Evolutionary conservation across 176 grass and related monocot species (phyloP).

Genomic region (Luzula sylvatica): DNA sequence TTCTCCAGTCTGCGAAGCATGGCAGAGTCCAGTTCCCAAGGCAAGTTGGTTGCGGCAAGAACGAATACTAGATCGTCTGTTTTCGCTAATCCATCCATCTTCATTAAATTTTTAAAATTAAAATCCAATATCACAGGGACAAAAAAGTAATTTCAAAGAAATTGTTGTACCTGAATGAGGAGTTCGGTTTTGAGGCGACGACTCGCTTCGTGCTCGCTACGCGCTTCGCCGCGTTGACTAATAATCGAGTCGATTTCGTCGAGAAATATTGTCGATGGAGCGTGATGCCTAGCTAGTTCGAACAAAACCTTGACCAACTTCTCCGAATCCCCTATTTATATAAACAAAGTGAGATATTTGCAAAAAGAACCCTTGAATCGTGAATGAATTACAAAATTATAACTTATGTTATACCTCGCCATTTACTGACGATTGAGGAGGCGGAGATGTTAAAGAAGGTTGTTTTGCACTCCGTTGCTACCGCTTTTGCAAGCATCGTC

Average conservation of each 20-base stretch:
- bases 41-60: constrained; percentile 89
- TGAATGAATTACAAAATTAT: no score
- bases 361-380: background rate
- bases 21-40: constrained; percentile 89
- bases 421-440: constrained; percentile 97
- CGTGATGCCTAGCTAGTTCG: constrained; percentile 92
- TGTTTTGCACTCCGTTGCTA: constrained; percentile 93
- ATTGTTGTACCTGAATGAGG: constrained; percentile 53
- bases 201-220: constrained; percentile 96
- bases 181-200: constrained; percentile 86
- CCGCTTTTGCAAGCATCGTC: constrained; percentile 96
- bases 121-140: no score
- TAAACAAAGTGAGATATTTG: background rate
- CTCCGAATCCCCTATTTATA: constrained; percentile 90
- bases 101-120: constrained; percentile 28
- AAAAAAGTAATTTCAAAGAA: no score
- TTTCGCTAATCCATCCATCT: constrained; percentile 98
- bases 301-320: constrained; percentile 95
- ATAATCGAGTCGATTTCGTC: constrained; percentile 98
- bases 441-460: constrained; percentile 99
- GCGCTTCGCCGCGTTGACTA: constrained; percentile 89
- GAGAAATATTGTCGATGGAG: constrained; percentile 97
- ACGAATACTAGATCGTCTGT: constrained; percentile 90
- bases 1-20: constrained; percentile 94
- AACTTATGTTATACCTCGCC: constrained; percentile 66